These are phyloP conservation scores for Leishmania mexicana DNA, from an alignment of 208 protist species.

Conservation along the genomic window DNA sequence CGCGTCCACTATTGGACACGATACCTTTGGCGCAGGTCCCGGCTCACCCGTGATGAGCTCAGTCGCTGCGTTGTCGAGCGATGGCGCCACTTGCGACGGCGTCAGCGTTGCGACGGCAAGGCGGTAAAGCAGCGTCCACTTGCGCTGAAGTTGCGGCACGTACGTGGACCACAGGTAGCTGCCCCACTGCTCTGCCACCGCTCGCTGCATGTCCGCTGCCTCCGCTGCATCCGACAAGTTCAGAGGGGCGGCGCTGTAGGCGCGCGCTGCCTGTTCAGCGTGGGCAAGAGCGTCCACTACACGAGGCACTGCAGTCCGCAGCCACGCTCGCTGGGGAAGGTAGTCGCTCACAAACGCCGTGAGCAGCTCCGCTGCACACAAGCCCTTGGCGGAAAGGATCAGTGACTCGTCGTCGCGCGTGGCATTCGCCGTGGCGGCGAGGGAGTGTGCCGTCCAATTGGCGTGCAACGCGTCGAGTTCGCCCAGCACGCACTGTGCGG, in stretches of 20 bases:
- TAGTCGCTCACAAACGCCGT: constrained; percentile 27
- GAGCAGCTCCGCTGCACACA: constrained; percentile 23
- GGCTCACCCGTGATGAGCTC: constrained; percentile 18
- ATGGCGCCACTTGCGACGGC: constrained; percentile 6
- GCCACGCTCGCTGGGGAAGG: constrained; percentile 32
- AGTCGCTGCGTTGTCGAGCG: background rate
- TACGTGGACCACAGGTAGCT: constrained; percentile 25
- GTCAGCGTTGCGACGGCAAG: constrained; percentile 23
- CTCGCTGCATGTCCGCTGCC: constrained; percentile 13
- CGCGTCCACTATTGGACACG: constrained; percentile 25
- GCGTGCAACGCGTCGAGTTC: constrained; percentile 8
- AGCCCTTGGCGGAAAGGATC: background rate
- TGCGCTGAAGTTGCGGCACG: constrained; percentile 30
- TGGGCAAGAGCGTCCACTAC: constrained; percentile 12
- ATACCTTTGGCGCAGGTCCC: background rate
- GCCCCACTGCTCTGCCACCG: constrained; percentile 18
- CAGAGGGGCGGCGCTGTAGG: background rate
- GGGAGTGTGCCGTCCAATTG: constrained; percentile 22
- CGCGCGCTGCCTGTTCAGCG: constrained; percentile 8
- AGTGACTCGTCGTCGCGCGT: background rate
- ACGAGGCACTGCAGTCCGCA: constrained; percentile 29
- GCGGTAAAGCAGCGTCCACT: constrained; percentile 25
- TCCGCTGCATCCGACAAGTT: constrained; percentile 3
- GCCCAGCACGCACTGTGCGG: constrained; percentile 9
- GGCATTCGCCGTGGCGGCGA: background rate